Evolutionary conservation across 495 filamentous ascomycete species (phyloP), one percentile per base, ranked within the genome.

Genomic region (Parachaetomium inaequale): DNA sequence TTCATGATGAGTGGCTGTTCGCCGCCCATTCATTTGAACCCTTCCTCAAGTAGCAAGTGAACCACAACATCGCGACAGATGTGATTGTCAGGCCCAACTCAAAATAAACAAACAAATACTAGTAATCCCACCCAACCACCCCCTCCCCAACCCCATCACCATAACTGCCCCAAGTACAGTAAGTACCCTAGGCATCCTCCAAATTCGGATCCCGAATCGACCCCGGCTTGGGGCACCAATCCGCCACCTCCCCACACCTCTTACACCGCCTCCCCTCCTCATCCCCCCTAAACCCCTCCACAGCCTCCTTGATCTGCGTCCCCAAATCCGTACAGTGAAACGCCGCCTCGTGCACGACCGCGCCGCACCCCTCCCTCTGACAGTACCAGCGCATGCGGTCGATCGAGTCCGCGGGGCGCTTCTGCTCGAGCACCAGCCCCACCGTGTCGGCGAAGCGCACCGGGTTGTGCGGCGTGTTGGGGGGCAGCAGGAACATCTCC

Each of bases 381-480:
- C 91, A 94, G 74, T 98, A 98, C 94, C 94, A 98, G 26, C 93
- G 79, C 79, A 98, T 85, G 47, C 80, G 80, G 81, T 98, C 94
- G 28, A 92, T 66, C 19, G 82, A 81, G 21, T 75, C 85, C 40
- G 81, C 73, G 0, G 88, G 88, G n/a, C 95, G 78, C 36, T 84
- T 84, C 77, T 94, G 90, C 76, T 98, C 94, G 62, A 98, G 79
- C 32, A 98, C 95, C 11, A 98, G 82, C 25, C 94, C 94, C 4
- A 86, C 82, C 15, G 84, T 86, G 67, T 87, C 70, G 50, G 83
- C 81, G 70, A 86, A 87, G 45, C 84, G 81, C 32, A 87, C 82
- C 7, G 84, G 84, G 72, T 86, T 87, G 77, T 98, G 94, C 28
- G 94, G 94, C 10, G 89, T 93, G 71, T 97, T 94, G 6, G 85